Conservation (phyloP, 257 asterid species). For the Solanum peruvianum region DNA sequence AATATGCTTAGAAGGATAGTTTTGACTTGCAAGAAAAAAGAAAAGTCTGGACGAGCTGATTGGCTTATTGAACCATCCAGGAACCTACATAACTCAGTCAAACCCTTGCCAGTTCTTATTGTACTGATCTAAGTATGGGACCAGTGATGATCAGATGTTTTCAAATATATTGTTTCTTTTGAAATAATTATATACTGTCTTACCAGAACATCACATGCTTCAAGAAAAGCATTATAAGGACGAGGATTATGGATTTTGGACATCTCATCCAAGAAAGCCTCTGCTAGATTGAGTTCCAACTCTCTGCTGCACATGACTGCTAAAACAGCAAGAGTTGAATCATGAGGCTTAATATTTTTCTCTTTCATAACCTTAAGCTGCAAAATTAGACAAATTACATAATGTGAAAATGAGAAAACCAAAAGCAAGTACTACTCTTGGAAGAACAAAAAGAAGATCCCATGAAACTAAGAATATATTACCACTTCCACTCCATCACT, state of each 20-base stretch:
- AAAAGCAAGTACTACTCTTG: background rate
- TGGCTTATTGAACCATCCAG: background rate
- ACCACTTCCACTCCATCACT: conserved; percentile 66
- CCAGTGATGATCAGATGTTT: background rate
- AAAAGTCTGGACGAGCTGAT: background rate
- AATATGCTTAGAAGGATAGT: background rate
- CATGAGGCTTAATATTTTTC: conserved; percentile 55
- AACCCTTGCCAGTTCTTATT: background rate
- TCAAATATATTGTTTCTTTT: background rate
- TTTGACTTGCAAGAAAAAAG: background rate
- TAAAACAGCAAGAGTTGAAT: conserved; percentile 64
- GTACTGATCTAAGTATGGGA: background rate
- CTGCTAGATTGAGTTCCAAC: conserved; percentile 68
- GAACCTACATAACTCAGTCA: background rate
- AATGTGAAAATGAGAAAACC: conserved; percentile 3
- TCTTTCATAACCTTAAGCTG: conserved; percentile 71
- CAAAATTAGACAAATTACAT: conserved; percentile 7
- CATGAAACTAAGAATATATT: conserved; percentile 8
- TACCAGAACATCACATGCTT: conserved; percentile 79
- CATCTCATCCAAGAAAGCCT: conserved; percentile 44
- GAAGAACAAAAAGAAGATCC: background rate
- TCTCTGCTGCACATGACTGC: conserved; percentile 70
- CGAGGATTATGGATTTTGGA: conserved; percentile 20
- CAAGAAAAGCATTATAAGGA: conserved; percentile 58
- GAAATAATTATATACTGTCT: conserved; percentile 8